A percentile compares a stretch with the other conserved stretches of the same genome.
Conservation (phyloP, 1,139 yeast genomes). For the Nakaseomyces delphensis region DNA sequence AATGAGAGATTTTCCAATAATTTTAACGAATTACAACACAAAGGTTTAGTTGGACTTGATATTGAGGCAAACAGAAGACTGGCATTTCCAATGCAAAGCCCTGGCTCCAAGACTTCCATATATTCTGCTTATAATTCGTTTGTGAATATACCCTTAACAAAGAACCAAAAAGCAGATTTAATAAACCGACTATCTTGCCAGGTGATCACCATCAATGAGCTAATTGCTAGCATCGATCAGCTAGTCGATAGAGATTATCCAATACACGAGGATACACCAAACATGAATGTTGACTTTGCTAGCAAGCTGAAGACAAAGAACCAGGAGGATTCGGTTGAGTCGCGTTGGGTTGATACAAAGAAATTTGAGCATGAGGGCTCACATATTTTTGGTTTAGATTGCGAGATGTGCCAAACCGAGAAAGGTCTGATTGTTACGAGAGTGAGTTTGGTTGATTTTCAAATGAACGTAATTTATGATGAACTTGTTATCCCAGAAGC, state of each 20-base stretch:
- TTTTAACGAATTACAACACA: slow-evolving; percentile 2
- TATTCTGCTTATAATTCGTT: slow-evolving; percentile 50
- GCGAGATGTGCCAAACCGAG: slow-evolving; percentile 78
- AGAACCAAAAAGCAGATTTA: slow-evolving; percentile 41
- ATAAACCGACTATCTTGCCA: slow-evolving; percentile 32
- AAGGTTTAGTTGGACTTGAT: slow-evolving; percentile 5
- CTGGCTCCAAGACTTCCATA: slow-evolving; percentile 54
- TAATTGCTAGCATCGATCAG: slow-evolving; percentile 42
- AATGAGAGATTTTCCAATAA: slow-evolving; percentile 13
- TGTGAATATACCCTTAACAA: slow-evolving; percentile 46
- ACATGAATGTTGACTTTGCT: slow-evolving; percentile 14
- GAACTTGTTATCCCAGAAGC: slow-evolving; percentile 68
- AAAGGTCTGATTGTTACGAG: slow-evolving; percentile 64
- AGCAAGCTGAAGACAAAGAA: slow-evolving; percentile 11
- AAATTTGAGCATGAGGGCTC: slow-evolving; percentile 46
- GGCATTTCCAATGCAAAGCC: slow-evolving; percentile 34
- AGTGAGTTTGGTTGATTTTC: slow-evolving; percentile 61
- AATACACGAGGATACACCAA: slow-evolving; percentile 38
- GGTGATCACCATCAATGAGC: slow-evolving; percentile 45
- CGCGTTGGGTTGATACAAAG: slow-evolving; percentile 53
- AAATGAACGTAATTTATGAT: slow-evolving; percentile 55
- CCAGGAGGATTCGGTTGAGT: slow-evolving; percentile 10
- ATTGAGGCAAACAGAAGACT: slow-evolving; percentile 31
- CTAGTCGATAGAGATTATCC: slow-evolving; percentile 50
- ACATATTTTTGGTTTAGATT: slow-evolving; percentile 72